These are phyloP conservation scores for Discostella stelligera DNA, from an alignment of 352 stramenopile species.

Conservation along the genomic window DNA sequence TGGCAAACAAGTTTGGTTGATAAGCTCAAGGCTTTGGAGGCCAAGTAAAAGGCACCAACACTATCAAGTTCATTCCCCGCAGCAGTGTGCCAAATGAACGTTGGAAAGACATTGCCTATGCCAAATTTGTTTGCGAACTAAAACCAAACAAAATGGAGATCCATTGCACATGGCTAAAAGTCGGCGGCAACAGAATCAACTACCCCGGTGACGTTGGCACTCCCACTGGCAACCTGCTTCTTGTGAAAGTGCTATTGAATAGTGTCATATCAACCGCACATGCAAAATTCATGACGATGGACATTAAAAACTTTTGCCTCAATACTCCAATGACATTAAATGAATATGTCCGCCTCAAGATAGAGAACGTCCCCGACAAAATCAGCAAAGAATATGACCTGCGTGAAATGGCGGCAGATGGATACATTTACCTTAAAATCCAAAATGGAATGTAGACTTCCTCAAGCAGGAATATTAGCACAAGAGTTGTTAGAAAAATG, in stretches of 20 bases:
- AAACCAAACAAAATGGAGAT: no score
- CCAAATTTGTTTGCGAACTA: no score
- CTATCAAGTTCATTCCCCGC: slow-evolving; percentile 24
- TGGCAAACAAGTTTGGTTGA: slow-evolving; percentile 8
- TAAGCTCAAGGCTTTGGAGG: slow-evolving; percentile 6
- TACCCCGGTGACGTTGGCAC: no score
- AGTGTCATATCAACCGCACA: slow-evolving; percentile 15
- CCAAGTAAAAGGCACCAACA: slow-evolving; percentile 25
- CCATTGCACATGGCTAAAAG: slow-evolving; percentile 8
- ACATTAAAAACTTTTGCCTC: slow-evolving; percentile 53
- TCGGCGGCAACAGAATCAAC: no score
- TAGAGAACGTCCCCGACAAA: slow-evolving; percentile 16
- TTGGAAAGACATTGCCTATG: slow-evolving; percentile 17
- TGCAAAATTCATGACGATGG: slow-evolving; percentile 26
- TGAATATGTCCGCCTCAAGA: slow-evolving; percentile 37
- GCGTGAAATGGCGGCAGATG: slow-evolving; percentile 1
- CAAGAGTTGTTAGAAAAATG: slow-evolving; percentile 19
- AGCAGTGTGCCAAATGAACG: slow-evolving; percentile 6
- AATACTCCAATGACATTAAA: slow-evolving; percentile 25
- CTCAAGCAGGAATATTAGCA: slow-evolving; percentile 32
- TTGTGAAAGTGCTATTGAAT: slow-evolving; percentile 33
- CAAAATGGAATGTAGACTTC: slow-evolving; percentile 35
- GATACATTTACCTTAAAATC: slow-evolving; percentile 27
- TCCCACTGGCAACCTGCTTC: not conserved
- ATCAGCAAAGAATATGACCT: slow-evolving; percentile 41